Percentiles rank a stretch among this genome's conserved stretches.
Evolutionary conservation across 352 stramenopile species (phyloP).

Genomic region (Phytophthora palmivora): DNA sequence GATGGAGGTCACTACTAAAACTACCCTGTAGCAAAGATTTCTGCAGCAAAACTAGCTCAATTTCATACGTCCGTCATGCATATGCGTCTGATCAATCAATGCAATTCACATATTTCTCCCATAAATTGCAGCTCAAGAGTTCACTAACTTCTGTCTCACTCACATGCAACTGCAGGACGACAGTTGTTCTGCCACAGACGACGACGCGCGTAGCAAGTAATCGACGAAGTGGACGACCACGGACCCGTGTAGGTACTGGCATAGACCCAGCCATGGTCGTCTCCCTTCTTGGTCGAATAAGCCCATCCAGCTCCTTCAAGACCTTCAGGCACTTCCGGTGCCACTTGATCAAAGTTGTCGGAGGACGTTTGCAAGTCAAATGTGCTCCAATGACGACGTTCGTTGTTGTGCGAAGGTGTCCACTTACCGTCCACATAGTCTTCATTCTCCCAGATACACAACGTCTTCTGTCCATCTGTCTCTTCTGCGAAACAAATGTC

Average conservation of each 20-base stretch:
- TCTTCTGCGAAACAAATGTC: conserved; percentile 44
- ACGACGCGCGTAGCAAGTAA: conserved; percentile 53
- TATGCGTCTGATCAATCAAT: too few species aligned
- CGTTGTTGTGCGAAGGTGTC: conserved; percentile 58
- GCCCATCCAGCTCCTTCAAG: conserved; percentile 67
- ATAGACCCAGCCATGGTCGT: conserved; percentile 79
- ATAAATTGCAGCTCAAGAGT: not conserved
- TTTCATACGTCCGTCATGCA: too few species aligned
- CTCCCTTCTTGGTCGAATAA: conserved; percentile 70
- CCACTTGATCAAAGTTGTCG: conserved; percentile 71
- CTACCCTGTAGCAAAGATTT: too few species aligned
- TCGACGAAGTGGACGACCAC: conserved; percentile 41
- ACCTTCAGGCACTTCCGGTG: conserved; percentile 56
- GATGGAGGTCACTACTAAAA: too few species aligned
- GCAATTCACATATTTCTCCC: not conserved
- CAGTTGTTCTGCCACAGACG: conserved; percentile 82
- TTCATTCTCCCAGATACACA: conserved; percentile 80
- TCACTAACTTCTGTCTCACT: conserved; percentile 24
- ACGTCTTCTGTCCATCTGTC: conserved; percentile 59
- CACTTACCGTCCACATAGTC: conserved; percentile 52
- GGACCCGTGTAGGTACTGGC: conserved; percentile 68
- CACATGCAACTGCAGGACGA: conserved; percentile 53
- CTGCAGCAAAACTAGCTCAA: too few species aligned
- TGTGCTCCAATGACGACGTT: conserved; percentile 63
- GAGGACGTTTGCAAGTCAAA: conserved; percentile 66